Evolutionary conservation across 2,329 filamentous ascomycete species (phyloP).

Genomic region (Hypoxylon rubiginosum): DNA sequence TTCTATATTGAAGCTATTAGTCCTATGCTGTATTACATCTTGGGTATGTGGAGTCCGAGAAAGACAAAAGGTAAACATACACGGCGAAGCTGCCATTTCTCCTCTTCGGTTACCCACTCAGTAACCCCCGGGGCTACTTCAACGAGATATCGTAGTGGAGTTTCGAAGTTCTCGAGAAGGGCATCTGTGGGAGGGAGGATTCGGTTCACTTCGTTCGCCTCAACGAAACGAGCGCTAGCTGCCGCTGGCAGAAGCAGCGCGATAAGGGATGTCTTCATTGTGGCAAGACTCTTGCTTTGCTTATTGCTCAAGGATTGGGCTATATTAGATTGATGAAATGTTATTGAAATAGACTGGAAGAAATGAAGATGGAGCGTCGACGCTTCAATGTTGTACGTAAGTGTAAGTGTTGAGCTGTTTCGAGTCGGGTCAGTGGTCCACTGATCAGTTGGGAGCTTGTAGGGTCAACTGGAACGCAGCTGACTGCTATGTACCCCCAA

Average conservation of each 20-base stretch:
- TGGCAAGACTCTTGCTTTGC: slow-evolving; percentile 18
- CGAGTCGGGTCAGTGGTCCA: not conserved
- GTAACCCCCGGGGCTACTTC: slow-evolving; percentile 88
- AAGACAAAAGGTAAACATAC: slow-evolving; percentile 59
- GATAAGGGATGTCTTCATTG: slow-evolving; percentile 63
- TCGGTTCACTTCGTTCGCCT: slow-evolving; percentile 64
- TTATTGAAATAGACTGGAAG: slow-evolving; percentile 2
- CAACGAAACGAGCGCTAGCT: slow-evolving; percentile 69
- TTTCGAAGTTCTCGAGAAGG: slow-evolving; percentile 46
- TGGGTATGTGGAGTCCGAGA: not conserved
- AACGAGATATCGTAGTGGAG: slow-evolving; percentile 75
- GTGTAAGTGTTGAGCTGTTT: slow-evolving; percentile 9
- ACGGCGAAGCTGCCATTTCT: slow-evolving; percentile 92
- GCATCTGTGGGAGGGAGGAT: slow-evolving; percentile 63
- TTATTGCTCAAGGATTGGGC: not conserved
- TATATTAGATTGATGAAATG: slow-evolving; percentile 7
- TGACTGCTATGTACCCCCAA: slow-evolving; percentile 18
- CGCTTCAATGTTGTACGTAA: slow-evolving; percentile 9
- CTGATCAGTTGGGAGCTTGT: slow-evolving; percentile 23
- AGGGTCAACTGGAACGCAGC: too few species aligned
- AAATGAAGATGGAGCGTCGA: not conserved
- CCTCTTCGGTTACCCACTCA: slow-evolving; percentile 89
- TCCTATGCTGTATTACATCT: not conserved
- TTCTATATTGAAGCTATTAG: slow-evolving; percentile 65
- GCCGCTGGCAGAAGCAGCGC: slow-evolving; percentile 67